Base-by-base conservation (phyloP, 306 rosid genomes). In the Cajanus cajan region DNA sequence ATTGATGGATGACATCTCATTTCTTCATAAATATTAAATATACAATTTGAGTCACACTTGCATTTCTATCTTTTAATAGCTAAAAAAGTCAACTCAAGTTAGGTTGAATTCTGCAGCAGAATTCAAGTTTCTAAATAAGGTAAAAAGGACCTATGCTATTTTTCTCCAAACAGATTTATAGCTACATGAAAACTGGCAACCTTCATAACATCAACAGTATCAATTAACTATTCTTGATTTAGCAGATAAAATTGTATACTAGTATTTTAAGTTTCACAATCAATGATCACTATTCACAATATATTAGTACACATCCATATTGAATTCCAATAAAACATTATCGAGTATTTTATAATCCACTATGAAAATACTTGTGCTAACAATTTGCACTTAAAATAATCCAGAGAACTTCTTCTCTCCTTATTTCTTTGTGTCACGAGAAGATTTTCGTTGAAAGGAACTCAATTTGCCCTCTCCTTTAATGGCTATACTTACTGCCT, bases 391-490 rank as follows among this genome's bases (percentile, higher is more conserved):
- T 5, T 54, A 58, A 12, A 47, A 33, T 47, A 54, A 51, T 63
- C 10, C 41, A 70, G 55, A 22, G 33, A 54, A 68, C 28, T 45
- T 37, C 43, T 16, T 82, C 57, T 37, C 52, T 50, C 63, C 36
- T 36, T 48, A 16, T 34, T 18, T 68, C 28, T n/a, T n/a, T 40
- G 59, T 66, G 71, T 22, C 80, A 47, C 9, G 43, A 41, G 52
- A 67, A 71, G 37, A 77, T 58, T 66, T 51, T 52, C 4, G 7
- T 73, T 43, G 9, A 31, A 68, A 51, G 81, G 72, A 59, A 68
- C 64, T 31, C 18, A 43, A 43, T 47, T 62, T 77, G 59, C n/a
- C 58, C 65, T n/a, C 31, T 68, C 16, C 34, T 51, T 57, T 51
- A 70, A 71, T 33, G 16, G 8, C 18, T 64, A 71, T 39, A 62